These are phyloP conservation scores for Starmerella stellata DNA, from an alignment of 805 yeast species.

Conservation along the genomic window DNA sequence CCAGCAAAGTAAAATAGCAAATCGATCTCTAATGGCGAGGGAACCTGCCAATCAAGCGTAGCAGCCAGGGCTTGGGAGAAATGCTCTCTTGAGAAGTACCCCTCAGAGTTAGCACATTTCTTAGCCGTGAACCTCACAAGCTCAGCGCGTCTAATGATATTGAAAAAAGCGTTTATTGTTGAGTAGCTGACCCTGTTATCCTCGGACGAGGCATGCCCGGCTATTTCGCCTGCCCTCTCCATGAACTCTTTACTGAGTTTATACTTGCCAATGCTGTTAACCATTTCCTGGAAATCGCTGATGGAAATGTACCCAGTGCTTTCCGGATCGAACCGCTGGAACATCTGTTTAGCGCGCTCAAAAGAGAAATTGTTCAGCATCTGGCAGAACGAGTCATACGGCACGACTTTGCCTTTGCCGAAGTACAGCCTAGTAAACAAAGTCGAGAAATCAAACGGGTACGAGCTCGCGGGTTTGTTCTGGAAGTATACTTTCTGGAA, in stretches of 20 bases:
- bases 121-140: slow-evolving; percentile 24
- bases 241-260: slow-evolving; percentile 27
- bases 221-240: slow-evolving; percentile 24
- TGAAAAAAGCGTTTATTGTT: slow-evolving; percentile 28
- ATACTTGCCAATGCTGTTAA: slow-evolving; percentile 25
- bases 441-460: slow-evolving; percentile 30
- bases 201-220: slow-evolving; percentile 20
- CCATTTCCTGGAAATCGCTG: slow-evolving; percentile 26
- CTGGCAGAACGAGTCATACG: slow-evolving; percentile 28
- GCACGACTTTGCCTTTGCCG: slow-evolving; percentile 26
- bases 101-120: slow-evolving; percentile 23
- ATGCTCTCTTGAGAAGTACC: slow-evolving; percentile 24
- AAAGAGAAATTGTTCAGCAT: slow-evolving; percentile 30
- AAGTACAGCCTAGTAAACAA: slow-evolving; percentile 28
- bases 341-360: slow-evolving; percentile 32
- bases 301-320: slow-evolving; percentile 27
- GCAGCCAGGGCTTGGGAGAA: slow-evolving; percentile 27
- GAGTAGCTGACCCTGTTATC: slow-evolving; percentile 26
- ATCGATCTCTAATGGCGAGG: slow-evolving; percentile 30
- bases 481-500: slow-evolving; percentile 25
- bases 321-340: slow-evolving; percentile 23
- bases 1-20: slow-evolving; percentile 27
- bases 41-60: slow-evolving; percentile 25
- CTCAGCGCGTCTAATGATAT: slow-evolving; percentile 27
- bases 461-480: slow-evolving; percentile 22